Base-by-base conservation (phyloP, 2,329 filamentous ascomycete species). In the Akanthomyces uredinophilus region DNA sequence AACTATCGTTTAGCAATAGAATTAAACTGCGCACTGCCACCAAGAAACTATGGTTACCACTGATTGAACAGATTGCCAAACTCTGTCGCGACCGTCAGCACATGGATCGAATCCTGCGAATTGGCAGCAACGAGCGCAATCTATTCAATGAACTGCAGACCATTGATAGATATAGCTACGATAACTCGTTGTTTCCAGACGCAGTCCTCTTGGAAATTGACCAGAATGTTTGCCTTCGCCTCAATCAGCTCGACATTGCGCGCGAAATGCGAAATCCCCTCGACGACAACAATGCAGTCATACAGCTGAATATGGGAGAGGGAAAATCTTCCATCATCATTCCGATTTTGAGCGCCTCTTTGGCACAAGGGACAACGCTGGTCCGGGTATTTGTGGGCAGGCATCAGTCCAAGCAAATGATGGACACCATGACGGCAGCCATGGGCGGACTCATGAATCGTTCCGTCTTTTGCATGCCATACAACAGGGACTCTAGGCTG, bases 231-330 rank as follows among this genome's bases (percentile, higher is more conserved):
- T 68, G 86, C 10, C 85, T 92, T 10, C 81, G 89, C 0, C 68
- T 77, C 0, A 79, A 84, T 0, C 87, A 91, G 67, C 76, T 81
- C 3, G 69, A 81, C 2, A 85, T 91, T 55, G 83, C 87, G 0
- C 50, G 62, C 0, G 68, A 80, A 22, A 90, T 91, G 83, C 81
- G 78, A 2, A 56, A 67, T 0, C 79, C 80, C 0, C 66, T 69
- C 0, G 68, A 68, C 0, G 70, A 67, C 0, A 32, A 69, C 0
- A 89, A 87, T 65, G 70, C 78, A 0, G 80, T 87, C 0, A 81
- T 89, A 75, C 86, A 90, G 66, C 70, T 91, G 2, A 89, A 89
- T 65, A 91, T 91, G 87, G 88, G 88, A 0, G 82, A 89, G 67
- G 88, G 87, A 0, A 91, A 90, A 65, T 86, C 85, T 0, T 88